Percentiles rank a stretch among this genome's conserved stretches.
Evolutionary conservation across 805 yeast genomes (phyloP).

Genomic region (Osmozyma mogii): DNA sequence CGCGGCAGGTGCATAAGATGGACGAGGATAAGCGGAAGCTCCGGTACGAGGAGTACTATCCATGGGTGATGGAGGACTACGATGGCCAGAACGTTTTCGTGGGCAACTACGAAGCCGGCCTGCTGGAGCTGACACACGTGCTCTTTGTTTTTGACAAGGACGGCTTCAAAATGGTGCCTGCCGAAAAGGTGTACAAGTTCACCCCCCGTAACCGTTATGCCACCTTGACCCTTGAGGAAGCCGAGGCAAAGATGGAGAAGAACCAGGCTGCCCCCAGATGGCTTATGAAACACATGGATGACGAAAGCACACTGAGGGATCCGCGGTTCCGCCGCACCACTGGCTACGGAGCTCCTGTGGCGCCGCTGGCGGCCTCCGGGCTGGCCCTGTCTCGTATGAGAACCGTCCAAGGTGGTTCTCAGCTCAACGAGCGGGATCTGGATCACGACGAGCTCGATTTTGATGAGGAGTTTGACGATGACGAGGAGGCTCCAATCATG

Average conservation of each 20-base stretch:
- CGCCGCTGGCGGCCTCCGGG: conserved; percentile 2
- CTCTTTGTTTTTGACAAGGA: conserved; percentile 76
- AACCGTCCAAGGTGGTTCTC: conserved; percentile 36
- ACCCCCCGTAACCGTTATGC: conserved; percentile 92
- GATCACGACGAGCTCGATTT: conserved; percentile 90
- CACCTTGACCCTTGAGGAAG: conserved; percentile 90
- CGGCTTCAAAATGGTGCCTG: conserved; percentile 91
- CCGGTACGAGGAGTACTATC: conserved; percentile 92
- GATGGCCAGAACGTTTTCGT: conserved; percentile 93
- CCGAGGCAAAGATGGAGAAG: conserved; percentile 89
- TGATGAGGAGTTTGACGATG: conserved; percentile 97
- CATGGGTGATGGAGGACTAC: conserved; percentile 97
- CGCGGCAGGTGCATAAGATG: conserved; percentile 73
- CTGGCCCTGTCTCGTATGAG: conserved; percentile 19
- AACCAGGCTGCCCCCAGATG: conserved; percentile 77
- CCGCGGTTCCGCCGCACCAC: conserved; percentile 34
- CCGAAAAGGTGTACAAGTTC: conserved; percentile 88
- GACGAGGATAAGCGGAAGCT: conserved; percentile 78
- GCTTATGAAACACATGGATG: conserved; percentile 86
- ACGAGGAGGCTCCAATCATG: conserved; percentile 96
- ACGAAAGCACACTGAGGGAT: conserved; percentile 43
- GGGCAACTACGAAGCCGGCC: conserved; percentile 89
- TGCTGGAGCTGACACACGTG: conserved; percentile 72
- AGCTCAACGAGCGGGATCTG: conserved; percentile 49
- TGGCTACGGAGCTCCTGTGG: conserved; percentile 4